Percentiles rank a stretch among this genome's conserved stretches.
Conservation (phyloP, 2,329 filamentous ascomycete species). For the Thielaviopsis punctulata region DNA sequence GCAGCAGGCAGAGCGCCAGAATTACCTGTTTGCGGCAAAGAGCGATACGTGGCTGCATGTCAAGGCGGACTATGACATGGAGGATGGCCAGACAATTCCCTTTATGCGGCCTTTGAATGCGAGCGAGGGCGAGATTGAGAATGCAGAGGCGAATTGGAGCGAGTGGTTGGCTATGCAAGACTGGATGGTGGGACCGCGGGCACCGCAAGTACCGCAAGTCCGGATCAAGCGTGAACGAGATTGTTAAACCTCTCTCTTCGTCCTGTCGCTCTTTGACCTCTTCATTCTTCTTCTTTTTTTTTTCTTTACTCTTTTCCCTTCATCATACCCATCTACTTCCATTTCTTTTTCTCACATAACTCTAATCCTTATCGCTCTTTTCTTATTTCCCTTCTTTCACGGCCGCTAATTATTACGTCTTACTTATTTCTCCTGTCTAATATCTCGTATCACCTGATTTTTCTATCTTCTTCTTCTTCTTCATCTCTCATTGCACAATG, state of each 20-base stretch:
- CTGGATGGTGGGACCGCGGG: constrained; percentile 87
- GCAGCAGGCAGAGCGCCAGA: constrained; percentile 77
- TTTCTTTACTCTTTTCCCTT: neutral
- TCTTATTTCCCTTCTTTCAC: neutral
- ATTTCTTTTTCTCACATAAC: neutral
- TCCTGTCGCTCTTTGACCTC: neutral
- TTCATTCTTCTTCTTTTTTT: neutral
- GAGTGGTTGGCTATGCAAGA: constrained; percentile 95
- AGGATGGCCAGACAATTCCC: constrained; percentile 64
- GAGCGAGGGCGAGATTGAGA: constrained; percentile 62
- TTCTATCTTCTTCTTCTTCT: neutral
- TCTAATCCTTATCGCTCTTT: too few relatives aligned
- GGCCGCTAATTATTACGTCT: neutral
- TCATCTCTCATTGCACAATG: neutral
- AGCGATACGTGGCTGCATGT: constrained; percentile 78
- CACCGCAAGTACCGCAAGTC: constrained; percentile 25
- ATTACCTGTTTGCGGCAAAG: constrained; percentile 91
- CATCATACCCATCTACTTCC: neutral
- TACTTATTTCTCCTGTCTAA: neutral
- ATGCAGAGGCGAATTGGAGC: constrained; percentile 74
- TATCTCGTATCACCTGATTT: neutral
- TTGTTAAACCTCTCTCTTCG: neutral
- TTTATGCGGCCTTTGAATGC: constrained; percentile 74
- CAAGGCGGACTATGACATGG: constrained; percentile 82
- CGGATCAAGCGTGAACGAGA: constrained; percentile 8